These are phyloP conservation scores for Solanum pinnatisectum DNA, from an alignment of 257 asterid species.

Conservation along the genomic window DNA sequence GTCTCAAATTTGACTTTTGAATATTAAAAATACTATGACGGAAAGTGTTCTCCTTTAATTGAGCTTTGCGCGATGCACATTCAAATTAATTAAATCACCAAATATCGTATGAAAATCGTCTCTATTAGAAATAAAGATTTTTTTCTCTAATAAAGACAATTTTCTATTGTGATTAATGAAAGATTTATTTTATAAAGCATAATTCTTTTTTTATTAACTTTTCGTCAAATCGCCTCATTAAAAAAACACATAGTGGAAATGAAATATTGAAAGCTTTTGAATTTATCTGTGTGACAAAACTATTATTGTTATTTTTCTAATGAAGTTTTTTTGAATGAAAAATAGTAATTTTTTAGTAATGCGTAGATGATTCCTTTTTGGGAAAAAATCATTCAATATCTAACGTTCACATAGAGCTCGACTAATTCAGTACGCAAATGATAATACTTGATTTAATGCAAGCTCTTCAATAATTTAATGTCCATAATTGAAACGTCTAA, in stretches of 20 bases:
- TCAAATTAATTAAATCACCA: too few species aligned
- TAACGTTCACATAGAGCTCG: background rate
- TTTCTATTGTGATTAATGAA: too few species aligned
- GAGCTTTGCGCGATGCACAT: background rate
- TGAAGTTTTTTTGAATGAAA: background rate
- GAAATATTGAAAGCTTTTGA: background rate
- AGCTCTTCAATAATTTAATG: background rate
- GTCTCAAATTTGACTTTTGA: too few species aligned
- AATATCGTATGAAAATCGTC: too few species aligned
- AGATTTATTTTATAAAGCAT: background rate
- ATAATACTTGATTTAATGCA: background rate
- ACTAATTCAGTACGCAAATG: background rate
- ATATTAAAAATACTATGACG: too few species aligned
- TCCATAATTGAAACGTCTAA: background rate
- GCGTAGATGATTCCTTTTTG: background rate
- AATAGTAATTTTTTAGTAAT: background rate
- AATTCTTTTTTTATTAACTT: background rate
- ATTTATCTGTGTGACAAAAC: background rate
- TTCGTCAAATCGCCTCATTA: background rate
- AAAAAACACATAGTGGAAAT: background rate
- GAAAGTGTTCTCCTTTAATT: too few species aligned
- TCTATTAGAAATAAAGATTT: too few species aligned
- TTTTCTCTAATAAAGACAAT: too few species aligned
- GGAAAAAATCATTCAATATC: too few species aligned
- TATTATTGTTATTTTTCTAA: background rate